Evolutionary conservation across 176 grass and related monocot genomes (phyloP), one percentile per base, ranked within the genome.

Genomic region (Eleusine coracana): DNA sequence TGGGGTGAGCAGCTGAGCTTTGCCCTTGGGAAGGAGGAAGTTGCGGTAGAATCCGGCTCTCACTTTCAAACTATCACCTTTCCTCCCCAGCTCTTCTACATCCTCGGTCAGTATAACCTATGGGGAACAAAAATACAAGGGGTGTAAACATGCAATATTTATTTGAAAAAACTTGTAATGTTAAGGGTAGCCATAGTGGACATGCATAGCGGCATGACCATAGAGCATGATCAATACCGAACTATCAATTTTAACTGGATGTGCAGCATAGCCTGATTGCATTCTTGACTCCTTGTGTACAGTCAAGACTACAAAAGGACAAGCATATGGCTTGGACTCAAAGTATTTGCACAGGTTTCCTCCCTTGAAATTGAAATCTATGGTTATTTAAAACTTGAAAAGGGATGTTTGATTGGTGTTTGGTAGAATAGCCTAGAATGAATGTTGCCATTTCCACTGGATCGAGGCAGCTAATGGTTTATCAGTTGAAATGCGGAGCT

Each of bases 31-130:
- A 4, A 87, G 80, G n/a, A 98, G 93, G 82, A 90, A 98, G 71
- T 98, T 98, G 87, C 96, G 96, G 70, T 83, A 95, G 86, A 90
- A 98, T 5, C 96, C 96, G 1, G 96, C 92, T 27, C 84, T 89
- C 50, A 98, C 96, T 46, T 98, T 92, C n/a, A 95, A 64, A 2
- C 88, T 82, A 38, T 93, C 83, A 42, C 96, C 96, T 72, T 84
- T 91, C 74, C 67, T 93, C n/a, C 96, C 93, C 6, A 95, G 34
- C 39, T 88, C 92, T 21, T 62, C 31, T 21, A 95, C 71, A 70
- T 95, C 92, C 17, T 98, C 96, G 75, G 85, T 93, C 41, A 98
- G 79, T 74, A 95, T 88, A 29, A 93, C 92, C 96, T 98, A 28
- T 3, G 71, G 14, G 38, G 10, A 66, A 74, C 28, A 28, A 37